Evolutionary conservation across 768 basidiomycete species (phyloP), one percentile per base, ranked within the genome.

Genomic region (Rubroboletus pulcherrimus): DNA sequence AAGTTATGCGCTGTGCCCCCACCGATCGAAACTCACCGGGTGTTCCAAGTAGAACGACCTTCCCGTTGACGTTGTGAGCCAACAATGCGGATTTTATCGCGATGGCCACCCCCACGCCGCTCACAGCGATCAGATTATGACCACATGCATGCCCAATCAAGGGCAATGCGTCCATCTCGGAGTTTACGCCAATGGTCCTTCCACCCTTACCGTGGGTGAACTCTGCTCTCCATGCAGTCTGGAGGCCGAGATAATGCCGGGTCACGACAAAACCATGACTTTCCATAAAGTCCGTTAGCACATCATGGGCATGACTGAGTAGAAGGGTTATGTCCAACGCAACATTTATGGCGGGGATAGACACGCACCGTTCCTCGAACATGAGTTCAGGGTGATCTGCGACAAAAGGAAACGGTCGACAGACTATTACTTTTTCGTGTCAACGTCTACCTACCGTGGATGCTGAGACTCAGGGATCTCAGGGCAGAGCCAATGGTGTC

Each of bases 111-210:
- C 85, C 91, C 34, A 89, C 82, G 39, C 89, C 90, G 59, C 83
- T 82, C 62, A 86, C 80, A 44, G 90, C 90, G 61, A 91, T 91
- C 58, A 93, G 77, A 69, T 92, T 91, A 70, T 93, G 90, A 0
- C 90, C 90, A 65, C 90, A 92, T 0, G 81, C 88, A 66, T 83
- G 81, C 4, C 81, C 81, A 49, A 82, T 75, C 37, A 75, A 68
- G n/a, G 79, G 80, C 21, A 82, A 70, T 6, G 81, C 80, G 40
- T 80, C 74, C 87, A 89, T 89, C 71, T 91, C 91, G 15, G 89
- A 84, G 69, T 93, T 91, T 59, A 92, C 72, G 8, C 91, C 90
- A 44, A 92, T 74, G 48, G 83, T 82, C 40, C 85, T 80, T 10
- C 87, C 85, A 31, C 81, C 81, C 49, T 63, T 56, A 26, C 84